Evolutionary conservation across 495 filamentous ascomycete species (phyloP), one percentile per base, ranked within the genome.

Genomic region (Achaetomiella virescens): DNA sequence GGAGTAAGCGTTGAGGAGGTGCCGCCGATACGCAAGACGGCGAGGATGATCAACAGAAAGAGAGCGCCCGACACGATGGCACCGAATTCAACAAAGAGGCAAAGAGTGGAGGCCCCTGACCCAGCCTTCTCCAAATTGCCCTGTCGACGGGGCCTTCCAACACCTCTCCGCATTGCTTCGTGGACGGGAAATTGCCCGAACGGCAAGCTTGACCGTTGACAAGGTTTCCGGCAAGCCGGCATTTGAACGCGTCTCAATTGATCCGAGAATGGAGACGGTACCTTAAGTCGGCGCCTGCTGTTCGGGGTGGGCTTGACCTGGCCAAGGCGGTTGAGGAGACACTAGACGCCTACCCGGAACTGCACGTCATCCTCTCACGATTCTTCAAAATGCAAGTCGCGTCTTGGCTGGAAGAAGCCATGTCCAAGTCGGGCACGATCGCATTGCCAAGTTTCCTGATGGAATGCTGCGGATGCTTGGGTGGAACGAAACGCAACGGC

Each of bases 371-470:
- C 38, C 60, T 69, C 21, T 37, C 33, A 14, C 65, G 66, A 6
- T 57, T 69, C 22, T 57, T 41, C 54, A 67, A 62, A 41, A 60
- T 64, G 58, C 62, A 61, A 35, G 24, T 67, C 41, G 55, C 62
- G 9, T 41, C 48, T 3, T 46, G 29, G 11, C 5, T 57, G 7
- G 47, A 56, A 15, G 12, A 6, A 2, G n/a, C 21, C 5, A 45
- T 27, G 22, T 20, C 54, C 0, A 11, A n/a, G 6, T 22, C 36
- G 15, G 43, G 35, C 11, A 8, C 48, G 12, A 6, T 20, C 14
- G 20, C 47, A 12, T 49, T 49, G 1, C 22, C 55, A 2, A 48
- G 45, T 9, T 40, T 17, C 33, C 57, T 47, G 22, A 58, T n/a
- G 40, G 31, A 7, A 46, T 67, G 29, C 33, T 66, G 40, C 35